A percentile compares a stretch with the other conserved stretches of the same genome.
These are phyloP conservation scores for Dryas drummondii DNA, from an alignment of 306 rosid species.

Conservation along the genomic window DNA sequence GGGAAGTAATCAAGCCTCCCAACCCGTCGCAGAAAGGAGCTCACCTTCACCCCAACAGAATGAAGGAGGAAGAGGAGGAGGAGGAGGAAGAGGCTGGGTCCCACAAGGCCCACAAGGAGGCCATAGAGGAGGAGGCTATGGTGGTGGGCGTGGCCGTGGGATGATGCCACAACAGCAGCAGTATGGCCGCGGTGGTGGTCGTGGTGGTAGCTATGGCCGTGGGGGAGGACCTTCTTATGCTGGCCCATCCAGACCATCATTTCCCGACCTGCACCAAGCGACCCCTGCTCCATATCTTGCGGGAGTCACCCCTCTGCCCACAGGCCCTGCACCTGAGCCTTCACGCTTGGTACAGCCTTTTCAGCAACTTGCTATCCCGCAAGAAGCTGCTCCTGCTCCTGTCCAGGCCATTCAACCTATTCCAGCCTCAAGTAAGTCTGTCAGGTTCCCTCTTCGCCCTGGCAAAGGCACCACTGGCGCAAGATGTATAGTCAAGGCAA, in stretches of 20 bases:
- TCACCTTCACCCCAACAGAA: neutral
- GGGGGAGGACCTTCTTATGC: constrained; percentile 40
- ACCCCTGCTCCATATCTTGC: constrained; percentile 49
- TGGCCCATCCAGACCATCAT: constrained; percentile 56
- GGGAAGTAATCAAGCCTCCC: constrained; percentile 4
- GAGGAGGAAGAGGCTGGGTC: constrained; percentile 63
- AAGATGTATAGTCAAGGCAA: constrained; percentile 75
- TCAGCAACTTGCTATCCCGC: constrained; percentile 38
- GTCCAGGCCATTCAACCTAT: constrained; percentile 45
- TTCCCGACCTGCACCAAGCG: constrained; percentile 99
- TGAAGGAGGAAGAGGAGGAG: constrained; percentile 25
- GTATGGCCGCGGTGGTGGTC: constrained; percentile 26
- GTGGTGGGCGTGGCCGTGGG: constrained; percentile 45
- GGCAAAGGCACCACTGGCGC: constrained; percentile 77
- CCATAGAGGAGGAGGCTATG: constrained; percentile 33
- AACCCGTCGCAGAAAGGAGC: neutral
- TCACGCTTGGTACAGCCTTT: constrained; percentile 39
- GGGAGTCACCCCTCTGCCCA: constrained; percentile 33
- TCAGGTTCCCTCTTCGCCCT: constrained; percentile 93
- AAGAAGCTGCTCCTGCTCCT: constrained; percentile 31
- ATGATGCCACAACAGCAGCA: constrained; percentile 50
- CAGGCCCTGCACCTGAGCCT: constrained; percentile 1
- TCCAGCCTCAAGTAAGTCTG: constrained; percentile 66
- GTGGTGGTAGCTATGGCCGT: constrained; percentile 32
- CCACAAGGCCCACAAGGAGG: constrained; percentile 56